Conservation (phyloP, 768 basidiomycete genomes). For the Tulasnella sp. region DNA sequence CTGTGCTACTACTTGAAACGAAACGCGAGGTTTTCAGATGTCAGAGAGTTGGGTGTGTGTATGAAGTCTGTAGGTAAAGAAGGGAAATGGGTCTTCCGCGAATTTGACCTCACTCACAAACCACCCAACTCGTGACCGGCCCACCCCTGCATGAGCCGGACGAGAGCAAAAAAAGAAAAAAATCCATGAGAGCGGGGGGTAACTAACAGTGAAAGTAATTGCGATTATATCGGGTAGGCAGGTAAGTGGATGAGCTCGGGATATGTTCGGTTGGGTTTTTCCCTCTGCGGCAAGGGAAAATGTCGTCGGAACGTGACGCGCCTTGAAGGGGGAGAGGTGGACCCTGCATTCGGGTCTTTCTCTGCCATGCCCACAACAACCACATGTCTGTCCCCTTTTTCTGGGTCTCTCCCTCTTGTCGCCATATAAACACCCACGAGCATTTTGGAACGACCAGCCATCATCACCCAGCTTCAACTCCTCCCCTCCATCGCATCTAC, state of each 20-base stretch:
- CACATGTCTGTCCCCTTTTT: neutral
- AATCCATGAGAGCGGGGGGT: neutral
- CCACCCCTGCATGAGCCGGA: neutral
- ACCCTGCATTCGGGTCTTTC: neutral
- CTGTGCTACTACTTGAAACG: neutral
- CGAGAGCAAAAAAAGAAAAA: neutral
- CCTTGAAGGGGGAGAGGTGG: neutral
- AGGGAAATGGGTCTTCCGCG: neutral
- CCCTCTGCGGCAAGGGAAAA: neutral
- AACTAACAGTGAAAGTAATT: neutral
- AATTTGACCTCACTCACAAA: neutral
- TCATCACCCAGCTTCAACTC: neutral
- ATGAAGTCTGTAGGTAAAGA: conserved; percentile 1
- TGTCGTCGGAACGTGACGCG: conserved; percentile 1
- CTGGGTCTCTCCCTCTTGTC: neutral
- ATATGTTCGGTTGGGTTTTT: conserved; percentile 4
- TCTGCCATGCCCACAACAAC: neutral
- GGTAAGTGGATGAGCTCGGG: neutral
- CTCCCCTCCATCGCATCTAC: neutral
- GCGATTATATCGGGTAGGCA: neutral
- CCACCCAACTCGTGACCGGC: neutral
- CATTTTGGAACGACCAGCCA: neutral
- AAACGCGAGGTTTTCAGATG: neutral
- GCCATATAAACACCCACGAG: neutral
- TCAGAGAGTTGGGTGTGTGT: neutral